Evolutionary conservation across 2,329 filamentous ascomycete genomes (phyloP).

Genomic region (Lomentospora prolificans): DNA sequence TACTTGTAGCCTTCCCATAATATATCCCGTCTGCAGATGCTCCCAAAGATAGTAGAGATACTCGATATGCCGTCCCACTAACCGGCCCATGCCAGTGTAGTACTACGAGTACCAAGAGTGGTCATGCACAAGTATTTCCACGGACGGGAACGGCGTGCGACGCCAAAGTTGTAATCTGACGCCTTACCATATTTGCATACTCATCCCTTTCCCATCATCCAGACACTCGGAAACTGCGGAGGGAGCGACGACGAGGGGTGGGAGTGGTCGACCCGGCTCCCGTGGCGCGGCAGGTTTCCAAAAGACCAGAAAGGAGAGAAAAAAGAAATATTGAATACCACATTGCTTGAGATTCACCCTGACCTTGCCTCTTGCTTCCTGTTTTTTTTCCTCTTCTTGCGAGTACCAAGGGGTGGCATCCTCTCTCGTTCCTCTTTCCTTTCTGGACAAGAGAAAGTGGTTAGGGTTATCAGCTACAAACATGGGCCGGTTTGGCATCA

Average conservation of each 20-base stretch:
- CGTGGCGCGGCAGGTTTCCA: slow-evolving; percentile 1
- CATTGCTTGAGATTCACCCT: neutral
- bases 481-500: neutral
- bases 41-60: too few species aligned
- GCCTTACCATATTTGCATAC: neutral
- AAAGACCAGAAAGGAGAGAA: neutral
- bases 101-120: neutral
- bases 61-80: neutral
- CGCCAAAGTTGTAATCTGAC: neutral
- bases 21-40: neutral
- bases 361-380: neutral
- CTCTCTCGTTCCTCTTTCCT: neutral
- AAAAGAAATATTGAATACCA: neutral
- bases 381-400: neutral
- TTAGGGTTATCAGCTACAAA: neutral
- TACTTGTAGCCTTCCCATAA: neutral
- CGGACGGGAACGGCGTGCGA: neutral
- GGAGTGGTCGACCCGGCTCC: neutral
- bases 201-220: neutral
- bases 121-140: neutral
- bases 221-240: neutral
- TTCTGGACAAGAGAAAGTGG: neutral
- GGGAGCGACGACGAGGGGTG: neutral
- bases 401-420: neutral
- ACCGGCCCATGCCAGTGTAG: too few species aligned